phyloP scores from a whole-genome alignment of 2,329 filamentous ascomycete species.

The Clathrospora elynae region DNA sequence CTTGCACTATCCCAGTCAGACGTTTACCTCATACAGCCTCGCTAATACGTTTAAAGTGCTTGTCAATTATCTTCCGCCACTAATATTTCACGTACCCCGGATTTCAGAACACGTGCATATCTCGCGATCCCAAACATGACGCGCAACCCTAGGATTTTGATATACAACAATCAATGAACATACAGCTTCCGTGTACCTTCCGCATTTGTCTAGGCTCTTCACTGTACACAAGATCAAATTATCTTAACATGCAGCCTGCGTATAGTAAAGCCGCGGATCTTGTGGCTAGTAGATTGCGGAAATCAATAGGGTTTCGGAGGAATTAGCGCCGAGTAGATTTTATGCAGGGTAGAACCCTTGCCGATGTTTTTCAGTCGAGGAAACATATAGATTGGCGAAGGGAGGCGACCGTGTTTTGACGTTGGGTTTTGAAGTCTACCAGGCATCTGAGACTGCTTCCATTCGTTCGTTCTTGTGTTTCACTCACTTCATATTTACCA shows the following conservation, averaged over 20 bases:
- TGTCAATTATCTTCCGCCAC: constrained; percentile 36
- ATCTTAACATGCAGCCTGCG: neutral
- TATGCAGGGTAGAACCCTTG: constrained; percentile 3
- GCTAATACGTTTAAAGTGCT: constrained; percentile 32
- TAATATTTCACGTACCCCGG: constrained; percentile 28
- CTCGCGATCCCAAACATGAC: too few species aligned
- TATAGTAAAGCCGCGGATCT: neutral
- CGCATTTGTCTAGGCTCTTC: constrained; percentile 1
- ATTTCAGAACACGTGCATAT: constrained; percentile 3
- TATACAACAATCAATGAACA: too few species aligned
- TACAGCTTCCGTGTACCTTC: constrained; percentile 1
- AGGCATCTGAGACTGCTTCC: too few species aligned
- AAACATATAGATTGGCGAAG: constrained; percentile 12
- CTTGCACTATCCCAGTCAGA: neutral
- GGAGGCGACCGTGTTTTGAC: neutral
- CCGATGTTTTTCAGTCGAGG: neutral
- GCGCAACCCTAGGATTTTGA: too few species aligned
- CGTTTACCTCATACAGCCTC: constrained; percentile 1
- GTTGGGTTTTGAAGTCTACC: too few species aligned
- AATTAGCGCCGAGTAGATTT: constrained; percentile 25
- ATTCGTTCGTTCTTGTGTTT: neutral
- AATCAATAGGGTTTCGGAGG: constrained; percentile 26
- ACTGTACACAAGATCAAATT: neutral
- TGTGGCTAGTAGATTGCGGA: constrained; percentile 21
- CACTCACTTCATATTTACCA: constrained; percentile 10